Evolutionary conservation across 768 basidiomycete genomes (phyloP).

Genomic region (Psilocybe tampanensis): DNA sequence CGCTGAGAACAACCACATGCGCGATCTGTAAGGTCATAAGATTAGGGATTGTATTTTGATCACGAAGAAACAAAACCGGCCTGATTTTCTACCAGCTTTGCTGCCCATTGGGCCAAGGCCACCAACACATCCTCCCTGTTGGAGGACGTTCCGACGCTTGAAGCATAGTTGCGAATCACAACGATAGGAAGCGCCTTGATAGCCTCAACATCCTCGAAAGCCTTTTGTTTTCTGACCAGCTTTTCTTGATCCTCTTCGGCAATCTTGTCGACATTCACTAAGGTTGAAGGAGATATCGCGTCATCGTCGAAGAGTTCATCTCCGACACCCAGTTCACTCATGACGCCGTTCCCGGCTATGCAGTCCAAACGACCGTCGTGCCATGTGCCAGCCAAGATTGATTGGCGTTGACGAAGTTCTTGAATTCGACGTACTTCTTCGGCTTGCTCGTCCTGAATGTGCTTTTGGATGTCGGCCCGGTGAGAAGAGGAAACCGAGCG

Average conservation of each 20-base stretch:
- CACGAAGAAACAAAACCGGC: slow-evolving; percentile 36
- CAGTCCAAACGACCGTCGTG: slow-evolving; percentile 89
- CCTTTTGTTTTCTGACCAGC: slow-evolving; percentile 29
- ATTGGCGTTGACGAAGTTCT: slow-evolving; percentile 39
- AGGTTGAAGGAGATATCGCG: slow-evolving; percentile 15
- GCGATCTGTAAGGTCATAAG: slow-evolving; percentile 55
- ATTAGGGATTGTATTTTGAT: not conserved
- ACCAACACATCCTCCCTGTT: slow-evolving; percentile 69
- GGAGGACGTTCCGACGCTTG: slow-evolving; percentile 48
- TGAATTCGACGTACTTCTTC: slow-evolving; percentile 40
- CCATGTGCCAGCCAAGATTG: slow-evolving; percentile 68
- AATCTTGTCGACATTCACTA: slow-evolving; percentile 9
- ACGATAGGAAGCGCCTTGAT: slow-evolving; percentile 80
- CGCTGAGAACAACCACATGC: slow-evolving; percentile 89
- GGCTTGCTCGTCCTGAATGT: slow-evolving; percentile 37
- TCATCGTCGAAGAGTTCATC: slow-evolving; percentile 56
- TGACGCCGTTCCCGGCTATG: slow-evolving; percentile 83
- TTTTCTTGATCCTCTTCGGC: slow-evolving; percentile 18
- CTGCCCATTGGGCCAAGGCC: slow-evolving; percentile 85
- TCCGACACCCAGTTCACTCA: slow-evolving; percentile 84
- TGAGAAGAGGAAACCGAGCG: slow-evolving; percentile 60
- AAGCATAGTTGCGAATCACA: slow-evolving; percentile 78
- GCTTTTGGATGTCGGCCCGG: slow-evolving; percentile 42
- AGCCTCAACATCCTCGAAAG: slow-evolving; percentile 49
- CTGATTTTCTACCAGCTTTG: slow-evolving; percentile 77